Percentiles rank a stretch among this genome's conserved stretches.
phyloP scores from a whole-genome alignment of 2,329 filamentous ascomycete species.

The Trichoderma sp. region DNA sequence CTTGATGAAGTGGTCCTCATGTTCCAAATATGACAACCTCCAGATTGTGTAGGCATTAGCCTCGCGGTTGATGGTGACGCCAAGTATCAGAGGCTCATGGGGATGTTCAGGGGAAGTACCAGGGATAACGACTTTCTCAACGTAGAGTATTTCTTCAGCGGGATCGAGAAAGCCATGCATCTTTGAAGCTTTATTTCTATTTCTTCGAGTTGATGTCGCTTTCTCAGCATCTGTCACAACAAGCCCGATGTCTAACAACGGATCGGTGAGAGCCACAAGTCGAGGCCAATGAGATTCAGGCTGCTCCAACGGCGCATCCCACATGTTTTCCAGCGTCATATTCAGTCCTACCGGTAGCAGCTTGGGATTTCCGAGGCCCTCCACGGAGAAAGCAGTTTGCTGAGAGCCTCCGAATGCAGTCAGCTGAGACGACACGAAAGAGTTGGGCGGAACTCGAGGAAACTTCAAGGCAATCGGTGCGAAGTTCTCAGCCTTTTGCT shows the following conservation, averaged over 20 bases:
- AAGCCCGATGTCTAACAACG: conserved; percentile 80
- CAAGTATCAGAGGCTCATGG: conserved; percentile 64
- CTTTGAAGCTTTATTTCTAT: conserved; percentile 39
- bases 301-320: conserved; percentile 55
- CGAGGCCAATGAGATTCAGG: conserved; percentile 67
- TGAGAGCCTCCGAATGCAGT: conserved; percentile 54
- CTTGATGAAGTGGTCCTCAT: conserved; percentile 59
- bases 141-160: conserved; percentile 80
- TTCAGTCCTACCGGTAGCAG: conserved; percentile 54
- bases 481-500: conserved; percentile 55
- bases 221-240: conserved; percentile 65
- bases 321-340: conserved; percentile 58
- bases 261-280: conserved; percentile 82
- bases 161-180: conserved; percentile 64
- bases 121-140: conserved; percentile 68
- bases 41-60: conserved; percentile 80
- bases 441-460: conserved; percentile 72
- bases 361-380: conserved; percentile 58
- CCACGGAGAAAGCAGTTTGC: conserved; percentile 56
- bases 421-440: conserved; percentile 73
- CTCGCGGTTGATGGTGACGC: conserved; percentile 78
- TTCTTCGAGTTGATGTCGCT: conserved; percentile 30
- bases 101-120: conserved; percentile 38
- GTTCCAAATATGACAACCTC: conserved; percentile 75
- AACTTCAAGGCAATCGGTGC: conserved; percentile 57